Conservation (phyloP, 495 filamentous ascomycete genomes). For the Astrothelium subdiscretum region DNA sequence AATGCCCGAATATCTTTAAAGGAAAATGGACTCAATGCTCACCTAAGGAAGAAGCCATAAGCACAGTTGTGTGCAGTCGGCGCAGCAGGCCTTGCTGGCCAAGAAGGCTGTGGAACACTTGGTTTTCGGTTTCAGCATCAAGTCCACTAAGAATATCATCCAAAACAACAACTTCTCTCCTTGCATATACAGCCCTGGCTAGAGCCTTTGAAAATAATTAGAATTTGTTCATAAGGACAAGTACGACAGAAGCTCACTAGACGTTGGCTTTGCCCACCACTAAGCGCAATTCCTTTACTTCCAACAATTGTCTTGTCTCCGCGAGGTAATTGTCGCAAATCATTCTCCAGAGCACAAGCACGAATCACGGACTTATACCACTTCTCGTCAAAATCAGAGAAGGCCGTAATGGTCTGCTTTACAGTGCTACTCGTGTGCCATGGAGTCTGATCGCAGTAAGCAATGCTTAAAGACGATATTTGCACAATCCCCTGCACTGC, state of each 20-base stretch:
- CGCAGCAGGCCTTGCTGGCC: conserved; percentile 43
- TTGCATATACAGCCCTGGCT: conserved; percentile 46
- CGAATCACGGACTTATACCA: conserved; percentile 53
- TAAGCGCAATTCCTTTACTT: conserved; percentile 51
- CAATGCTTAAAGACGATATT: conserved; percentile 31
- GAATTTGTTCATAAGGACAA: neutral
- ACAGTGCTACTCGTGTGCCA: conserved; percentile 51
- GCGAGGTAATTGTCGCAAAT: conserved; percentile 42
- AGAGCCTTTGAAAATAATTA: conserved; percentile 24
- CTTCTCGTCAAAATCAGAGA: conserved; percentile 39
- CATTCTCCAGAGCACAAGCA: conserved; percentile 50
- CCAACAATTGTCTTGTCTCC: conserved; percentile 51
- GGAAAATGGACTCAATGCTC: conserved; percentile 1
- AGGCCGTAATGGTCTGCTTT: conserved; percentile 44
- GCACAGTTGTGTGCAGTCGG: conserved; percentile 35
- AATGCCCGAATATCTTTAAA: conserved; percentile 4
- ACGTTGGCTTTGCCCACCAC: conserved; percentile 57
- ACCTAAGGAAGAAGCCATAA: conserved; percentile 41
- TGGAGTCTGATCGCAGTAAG: conserved; percentile 40
- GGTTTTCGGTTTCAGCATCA: conserved; percentile 8
- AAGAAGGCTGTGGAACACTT: conserved; percentile 30
- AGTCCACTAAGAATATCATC: conserved; percentile 1
- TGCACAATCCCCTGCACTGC: conserved; percentile 29
- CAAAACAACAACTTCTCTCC: neutral
- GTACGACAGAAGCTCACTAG: conserved; percentile 30